Evolutionary conservation across 2,329 filamentous ascomycete genomes (phyloP), one percentile per base, ranked within the genome.

Genomic region (Daldinia sp.): DNA sequence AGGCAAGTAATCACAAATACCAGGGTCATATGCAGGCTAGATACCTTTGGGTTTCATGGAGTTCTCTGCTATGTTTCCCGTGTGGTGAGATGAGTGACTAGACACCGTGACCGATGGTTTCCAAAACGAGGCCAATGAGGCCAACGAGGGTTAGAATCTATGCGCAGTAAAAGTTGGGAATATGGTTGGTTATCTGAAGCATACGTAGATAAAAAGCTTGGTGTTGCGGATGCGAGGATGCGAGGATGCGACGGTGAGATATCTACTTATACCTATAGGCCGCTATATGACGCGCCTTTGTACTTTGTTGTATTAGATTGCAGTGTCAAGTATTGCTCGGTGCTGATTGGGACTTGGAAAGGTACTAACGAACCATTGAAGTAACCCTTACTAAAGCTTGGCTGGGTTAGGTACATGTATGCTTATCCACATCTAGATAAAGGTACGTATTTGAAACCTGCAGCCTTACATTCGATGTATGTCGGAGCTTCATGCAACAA

Each of bases 231-330:
- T 30, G 7, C 6, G 30, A 33, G 6, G 30, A 33, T 4, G 30
- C 30, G 33, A 35, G 5, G 33, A 9, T 35, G 33, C 6, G 33
- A 35, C 6, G 33, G 10, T 9, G 6, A 1, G 33, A 35, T 9
- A 51, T 18, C 28, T 62, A 26, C 30, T 33, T 33, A 18, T 51
- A 51, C 46, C 33, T 51, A 26, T 33, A 51, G 26, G 2, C 13
- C 7, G 18, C 26, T 51, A 51, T 30, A 26, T 26, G 46, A 51
- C 46, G 46, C 46, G 46, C 46, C n/a, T 30, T 50, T 50, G 26
- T 50, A 50, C 46, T 50, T 50, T 50, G 46, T 13, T 50, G 46
- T 50, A 50, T n/a, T 30, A n/a, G 23, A 50, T 50, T 50, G 23
- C 23, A 50, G 46, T 48, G 44, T 20, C 26, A 48, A 28, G 46